These are phyloP conservation scores for Discostella pseudostelligera DNA, from an alignment of 108 stramenopile species.

Conservation along the genomic window DNA sequence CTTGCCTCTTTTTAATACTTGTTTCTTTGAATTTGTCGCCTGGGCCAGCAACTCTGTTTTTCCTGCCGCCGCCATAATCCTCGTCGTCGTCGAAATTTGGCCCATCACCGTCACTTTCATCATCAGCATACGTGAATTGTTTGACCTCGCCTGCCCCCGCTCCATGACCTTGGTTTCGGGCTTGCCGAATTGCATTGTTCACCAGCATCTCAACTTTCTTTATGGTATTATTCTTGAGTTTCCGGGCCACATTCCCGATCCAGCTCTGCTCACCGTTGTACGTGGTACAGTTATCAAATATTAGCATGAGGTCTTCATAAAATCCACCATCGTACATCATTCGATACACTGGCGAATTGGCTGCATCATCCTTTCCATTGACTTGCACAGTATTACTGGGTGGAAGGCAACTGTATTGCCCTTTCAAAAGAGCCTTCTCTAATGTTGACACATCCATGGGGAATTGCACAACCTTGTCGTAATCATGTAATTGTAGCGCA, in stretches of 20 bases:
- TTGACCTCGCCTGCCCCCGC: constrained; percentile 29
- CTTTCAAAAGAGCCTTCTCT: constrained; percentile 67
- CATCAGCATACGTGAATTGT: constrained; percentile 64
- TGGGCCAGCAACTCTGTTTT: neutral
- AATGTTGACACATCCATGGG: constrained; percentile 77
- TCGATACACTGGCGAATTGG: constrained; percentile 43
- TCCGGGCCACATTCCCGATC: constrained; percentile 59
- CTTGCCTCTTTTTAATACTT: constrained; percentile 3
- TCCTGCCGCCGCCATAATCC: constrained; percentile 12
- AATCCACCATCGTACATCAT: constrained; percentile 84
- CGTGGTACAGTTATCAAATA: constrained; percentile 84
- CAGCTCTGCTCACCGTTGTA: constrained; percentile 79
- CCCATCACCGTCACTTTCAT: constrained; percentile 82
- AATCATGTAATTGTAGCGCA: constrained; percentile 55
- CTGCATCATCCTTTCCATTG: constrained; percentile 21
- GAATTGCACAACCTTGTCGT: constrained; percentile 65
- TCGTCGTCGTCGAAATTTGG: constrained; percentile 71
- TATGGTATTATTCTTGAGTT: constrained; percentile 55
- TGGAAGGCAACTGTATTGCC: constrained; percentile 71
- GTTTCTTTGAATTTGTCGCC: neutral
- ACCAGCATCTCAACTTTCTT: constrained; percentile 62
- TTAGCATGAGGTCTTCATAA: constrained; percentile 62
- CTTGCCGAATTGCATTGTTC: constrained; percentile 21
- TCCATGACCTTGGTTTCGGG: neutral
- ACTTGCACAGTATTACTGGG: constrained; percentile 42